Conservation (phyloP, 768 basidiomycete species). For the Naganishia onofrii region DNA sequence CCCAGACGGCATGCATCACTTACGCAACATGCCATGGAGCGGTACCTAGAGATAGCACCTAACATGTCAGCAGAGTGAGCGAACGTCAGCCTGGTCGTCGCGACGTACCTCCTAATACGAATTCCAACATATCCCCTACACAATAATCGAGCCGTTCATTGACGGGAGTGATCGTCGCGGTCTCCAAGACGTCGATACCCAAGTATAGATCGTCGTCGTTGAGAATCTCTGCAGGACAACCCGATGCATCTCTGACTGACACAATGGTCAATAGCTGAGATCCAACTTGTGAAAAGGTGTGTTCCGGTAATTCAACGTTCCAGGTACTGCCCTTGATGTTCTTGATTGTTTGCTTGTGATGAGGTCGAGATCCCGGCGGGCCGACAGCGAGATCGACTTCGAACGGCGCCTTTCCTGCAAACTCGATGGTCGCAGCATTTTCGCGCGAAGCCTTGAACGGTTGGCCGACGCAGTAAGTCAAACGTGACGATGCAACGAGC, state of each 20-base stretch:
- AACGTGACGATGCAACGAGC: conserved; percentile 66
- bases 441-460: conserved; percentile 61
- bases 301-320: conserved; percentile 66
- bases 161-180: conserved; percentile 84
- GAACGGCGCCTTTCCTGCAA: conserved; percentile 87
- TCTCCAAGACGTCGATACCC: conserved; percentile 87
- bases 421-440: conserved; percentile 62
- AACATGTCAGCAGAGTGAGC: conserved; percentile 42
- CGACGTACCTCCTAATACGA: conserved; percentile 87
- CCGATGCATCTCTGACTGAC: conserved; percentile 72
- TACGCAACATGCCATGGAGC: conserved; percentile 52
- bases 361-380: conserved; percentile 69
- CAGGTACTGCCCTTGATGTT: conserved; percentile 59
- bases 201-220: conserved; percentile 56
- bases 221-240: conserved; percentile 68
- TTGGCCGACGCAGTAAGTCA: conserved; percentile 75
- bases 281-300: conserved; percentile 73
- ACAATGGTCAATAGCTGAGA: conserved; percentile 76
- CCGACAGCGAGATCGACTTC: conserved; percentile 59
- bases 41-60: not conserved
- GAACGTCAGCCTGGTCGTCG: conserved; percentile 56
- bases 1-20: conserved; percentile 41
- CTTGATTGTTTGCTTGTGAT: conserved; percentile 57
- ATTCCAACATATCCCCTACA: conserved; percentile 82
- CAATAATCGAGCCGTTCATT: conserved; percentile 77